Conservation (phyloP, 805 yeast genomes). For the Priceomyces medius region DNA sequence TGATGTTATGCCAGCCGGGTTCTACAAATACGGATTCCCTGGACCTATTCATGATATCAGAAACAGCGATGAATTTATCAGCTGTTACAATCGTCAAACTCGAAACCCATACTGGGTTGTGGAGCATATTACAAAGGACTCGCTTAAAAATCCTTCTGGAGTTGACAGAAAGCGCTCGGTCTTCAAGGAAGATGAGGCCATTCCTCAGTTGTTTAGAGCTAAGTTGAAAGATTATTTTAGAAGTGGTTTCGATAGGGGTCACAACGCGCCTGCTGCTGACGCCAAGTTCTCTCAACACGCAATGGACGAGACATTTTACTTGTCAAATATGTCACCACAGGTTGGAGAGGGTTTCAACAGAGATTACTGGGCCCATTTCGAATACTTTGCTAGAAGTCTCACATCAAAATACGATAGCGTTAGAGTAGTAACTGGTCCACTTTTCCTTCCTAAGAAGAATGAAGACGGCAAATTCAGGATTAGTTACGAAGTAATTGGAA, state of each 20-base stretch:
- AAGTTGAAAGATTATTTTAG: constrained; percentile 83
- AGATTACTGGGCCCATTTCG: constrained; percentile 96
- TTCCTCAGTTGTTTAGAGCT: constrained; percentile 78
- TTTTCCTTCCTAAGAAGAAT: constrained; percentile 76
- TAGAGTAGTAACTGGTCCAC: constrained; percentile 89
- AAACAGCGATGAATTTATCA: constrained; percentile 70
- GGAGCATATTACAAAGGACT: constrained; percentile 81
- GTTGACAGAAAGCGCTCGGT: constrained; percentile 80
- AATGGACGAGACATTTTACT: constrained; percentile 90
- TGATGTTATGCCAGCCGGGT: constrained; percentile 68
- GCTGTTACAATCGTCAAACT: constrained; percentile 81
- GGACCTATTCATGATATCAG: constrained; percentile 89
- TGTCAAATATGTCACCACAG: constrained; percentile 94
- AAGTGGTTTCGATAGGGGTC: constrained; percentile 96
- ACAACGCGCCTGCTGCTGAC: constrained; percentile 96
- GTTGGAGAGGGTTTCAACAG: constrained; percentile 97
- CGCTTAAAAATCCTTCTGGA: constrained; percentile 48
- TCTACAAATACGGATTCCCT: constrained; percentile 91
- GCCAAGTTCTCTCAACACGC: constrained; percentile 88
- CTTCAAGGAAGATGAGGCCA: constrained; percentile 81
- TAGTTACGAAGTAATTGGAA: constrained; percentile 88
- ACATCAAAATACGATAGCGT: constrained; percentile 72
- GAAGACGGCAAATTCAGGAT: constrained; percentile 87
- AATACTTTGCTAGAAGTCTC: constrained; percentile 79
- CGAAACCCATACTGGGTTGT: constrained; percentile 88